Evolutionary conservation across 78 protist species (phyloP).

Genomic region (Tieghemostelium lacteum): DNA sequence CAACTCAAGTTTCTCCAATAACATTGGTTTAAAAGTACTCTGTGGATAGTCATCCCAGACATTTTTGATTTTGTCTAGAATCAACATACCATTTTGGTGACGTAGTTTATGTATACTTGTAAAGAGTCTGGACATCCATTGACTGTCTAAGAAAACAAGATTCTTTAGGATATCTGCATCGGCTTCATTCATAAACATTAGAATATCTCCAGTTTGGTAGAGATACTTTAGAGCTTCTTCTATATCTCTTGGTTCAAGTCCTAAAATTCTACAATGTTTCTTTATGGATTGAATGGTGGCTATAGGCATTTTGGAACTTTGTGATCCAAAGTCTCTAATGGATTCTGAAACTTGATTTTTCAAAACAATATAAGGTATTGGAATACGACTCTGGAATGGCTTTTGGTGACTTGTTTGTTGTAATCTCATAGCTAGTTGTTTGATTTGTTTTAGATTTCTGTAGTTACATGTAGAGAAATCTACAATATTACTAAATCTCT

Average conservation of each 20-base stretch:
- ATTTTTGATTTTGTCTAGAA: constrained; percentile 2
- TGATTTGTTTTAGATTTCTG: constrained; percentile 47
- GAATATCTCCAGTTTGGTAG: constrained; percentile 30
- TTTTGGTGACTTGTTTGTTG: constrained; percentile 10
- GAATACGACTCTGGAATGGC: constrained; percentile 26
- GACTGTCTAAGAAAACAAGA: constrained; percentile 28
- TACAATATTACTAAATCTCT: constrained; percentile 14
- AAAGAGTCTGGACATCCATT: constrained; percentile 43
- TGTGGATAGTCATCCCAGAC: constrained; percentile 17
- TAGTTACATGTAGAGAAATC: not conserved
- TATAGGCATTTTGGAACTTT: constrained; percentile 3
- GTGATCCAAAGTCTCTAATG: not conserved
- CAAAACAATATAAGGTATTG: constrained; percentile 18
- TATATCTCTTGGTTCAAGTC: constrained; percentile 22
- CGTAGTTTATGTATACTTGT: not conserved
- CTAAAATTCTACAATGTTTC: not conserved
- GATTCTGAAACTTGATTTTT: constrained; percentile 22
- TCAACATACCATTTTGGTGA: constrained; percentile 51
- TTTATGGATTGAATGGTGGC: constrained; percentile 10
- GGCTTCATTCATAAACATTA: constrained; percentile 8
- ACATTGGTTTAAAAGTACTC: not conserved
- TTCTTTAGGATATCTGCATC: constrained; percentile 36
- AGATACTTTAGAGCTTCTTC: constrained; percentile 58
- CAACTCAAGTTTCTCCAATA: constrained; percentile 46
- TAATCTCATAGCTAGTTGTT: not conserved